Evolutionary conservation across 2,329 filamentous ascomycete genomes (phyloP).

Genomic region (Rhynchosporium agropyri): DNA sequence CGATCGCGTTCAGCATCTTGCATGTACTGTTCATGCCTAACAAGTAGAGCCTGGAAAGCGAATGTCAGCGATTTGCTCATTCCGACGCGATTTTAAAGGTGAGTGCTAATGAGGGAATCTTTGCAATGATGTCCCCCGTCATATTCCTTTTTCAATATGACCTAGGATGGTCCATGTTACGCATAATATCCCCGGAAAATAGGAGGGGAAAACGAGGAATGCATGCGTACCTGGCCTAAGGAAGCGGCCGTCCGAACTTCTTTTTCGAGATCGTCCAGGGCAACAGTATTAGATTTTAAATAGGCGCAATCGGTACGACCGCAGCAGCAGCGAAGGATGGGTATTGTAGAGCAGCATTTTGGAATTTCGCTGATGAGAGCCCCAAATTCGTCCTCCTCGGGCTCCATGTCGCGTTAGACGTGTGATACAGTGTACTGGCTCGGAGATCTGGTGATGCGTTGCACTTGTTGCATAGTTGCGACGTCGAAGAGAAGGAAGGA

Average conservation of each 20-base stretch:
- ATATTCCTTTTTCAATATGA: conserved; percentile 9
- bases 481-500: conserved; percentile 1
- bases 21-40: conserved; percentile 93
- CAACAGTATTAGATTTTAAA: conserved; percentile 76
- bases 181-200: conserved; percentile 21
- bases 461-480: conserved; percentile 33
- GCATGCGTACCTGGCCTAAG: conserved; percentile 86
- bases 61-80: conserved; percentile 64
- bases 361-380: conserved; percentile 39
- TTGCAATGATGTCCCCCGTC: conserved; percentile 13
- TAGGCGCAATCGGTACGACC: conserved; percentile 78
- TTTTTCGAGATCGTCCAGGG: conserved; percentile 80
- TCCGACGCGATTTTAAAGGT: conserved; percentile 9
- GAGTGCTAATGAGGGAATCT: background rate
- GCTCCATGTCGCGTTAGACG: conserved; percentile 23
- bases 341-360: conserved; percentile 26
- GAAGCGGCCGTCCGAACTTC: conserved; percentile 85
- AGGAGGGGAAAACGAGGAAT: conserved; percentile 35
- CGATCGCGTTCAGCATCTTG: conserved; percentile 88
- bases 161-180: conserved; percentile 11
- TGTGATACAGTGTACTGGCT: conserved; percentile 23
- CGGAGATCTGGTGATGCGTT: conserved; percentile 27
- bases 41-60: conserved; percentile 80
- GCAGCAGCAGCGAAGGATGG: conserved; percentile 71
- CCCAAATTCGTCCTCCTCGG: conserved; percentile 30